These are phyloP conservation scores for Diaporthe longicolla DNA, from an alignment of 2,329 filamentous ascomycete species.

Conservation along the genomic window DNA sequence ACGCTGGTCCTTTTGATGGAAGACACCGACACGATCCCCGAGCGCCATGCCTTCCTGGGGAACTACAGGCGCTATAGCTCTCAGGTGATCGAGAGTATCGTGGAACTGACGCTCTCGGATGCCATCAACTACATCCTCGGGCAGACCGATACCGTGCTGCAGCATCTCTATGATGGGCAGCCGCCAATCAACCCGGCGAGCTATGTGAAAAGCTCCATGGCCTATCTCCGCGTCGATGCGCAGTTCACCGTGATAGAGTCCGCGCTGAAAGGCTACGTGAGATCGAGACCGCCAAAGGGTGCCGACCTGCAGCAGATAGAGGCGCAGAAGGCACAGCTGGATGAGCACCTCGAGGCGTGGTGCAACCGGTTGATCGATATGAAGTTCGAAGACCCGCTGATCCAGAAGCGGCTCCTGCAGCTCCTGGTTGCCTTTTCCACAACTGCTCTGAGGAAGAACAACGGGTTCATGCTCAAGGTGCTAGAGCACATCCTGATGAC, in stretches of 20 bases:
- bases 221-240: slow-evolving; percentile 86
- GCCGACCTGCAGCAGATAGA: slow-evolving; percentile 45
- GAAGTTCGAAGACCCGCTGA: slow-evolving; percentile 85
- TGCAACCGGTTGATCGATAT: slow-evolving; percentile 78
- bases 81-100: slow-evolving; percentile 88
- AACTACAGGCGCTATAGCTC: slow-evolving; percentile 95
- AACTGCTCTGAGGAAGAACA: slow-evolving; percentile 81
- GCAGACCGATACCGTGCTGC: slow-evolving; percentile 80
- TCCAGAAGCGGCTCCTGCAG: slow-evolving; percentile 85
- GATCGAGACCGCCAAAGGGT: slow-evolving; percentile 69
- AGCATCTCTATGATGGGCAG: slow-evolving; percentile 80
- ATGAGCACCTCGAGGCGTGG: slow-evolving; percentile 78
- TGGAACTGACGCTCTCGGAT: slow-evolving; percentile 84
- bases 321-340: slow-evolving; percentile 70
- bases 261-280: slow-evolving; percentile 88
- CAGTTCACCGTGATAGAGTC: slow-evolving; percentile 92
- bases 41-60: slow-evolving; percentile 93
- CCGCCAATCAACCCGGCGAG: slow-evolving; percentile 74
- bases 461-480: slow-evolving; percentile 87
- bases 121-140: slow-evolving; percentile 90
- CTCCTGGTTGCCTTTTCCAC: slow-evolving; percentile 89
- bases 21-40: slow-evolving; percentile 94
- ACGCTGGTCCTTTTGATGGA: slow-evolving; percentile 88
- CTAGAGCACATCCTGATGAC: slow-evolving; percentile 92
- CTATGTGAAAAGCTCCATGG: slow-evolving; percentile 78